Conservation (phyloP, 2,329 filamentous ascomycete genomes). For the Botrytis byssoidea region DNA sequence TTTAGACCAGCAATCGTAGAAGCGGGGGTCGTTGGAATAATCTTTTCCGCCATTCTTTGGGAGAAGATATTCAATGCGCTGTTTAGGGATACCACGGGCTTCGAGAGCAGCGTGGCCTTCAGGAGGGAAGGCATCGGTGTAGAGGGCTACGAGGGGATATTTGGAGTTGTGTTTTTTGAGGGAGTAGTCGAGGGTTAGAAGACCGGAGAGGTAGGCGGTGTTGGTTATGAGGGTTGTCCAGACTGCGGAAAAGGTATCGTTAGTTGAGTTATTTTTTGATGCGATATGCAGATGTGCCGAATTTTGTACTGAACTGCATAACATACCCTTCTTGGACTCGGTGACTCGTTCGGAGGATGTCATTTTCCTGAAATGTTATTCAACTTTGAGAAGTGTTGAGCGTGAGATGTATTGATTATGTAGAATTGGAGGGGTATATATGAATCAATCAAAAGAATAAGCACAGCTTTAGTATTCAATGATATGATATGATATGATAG, state of each 20-base stretch:
- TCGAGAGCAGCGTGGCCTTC: slow-evolving; percentile 68
- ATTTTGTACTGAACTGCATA: background rate
- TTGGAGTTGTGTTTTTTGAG: slow-evolving; percentile 62
- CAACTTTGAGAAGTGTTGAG: background rate
- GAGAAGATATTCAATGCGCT: slow-evolving; percentile 70
- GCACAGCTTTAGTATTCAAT: background rate
- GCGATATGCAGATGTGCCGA: background rate
- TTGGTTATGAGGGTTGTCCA: slow-evolving; percentile 90
- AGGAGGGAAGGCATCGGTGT: slow-evolving; percentile 72
- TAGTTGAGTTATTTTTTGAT: slow-evolving; percentile 16
- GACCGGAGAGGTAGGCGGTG: slow-evolving; percentile 74
- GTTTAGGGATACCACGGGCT: slow-evolving; percentile 65
- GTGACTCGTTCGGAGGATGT: slow-evolving; percentile 30
- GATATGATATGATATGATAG: background rate
- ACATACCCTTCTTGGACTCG: slow-evolving; percentile 36
- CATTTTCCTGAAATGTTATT: slow-evolving; percentile 17
- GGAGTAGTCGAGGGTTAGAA: slow-evolving; percentile 77
- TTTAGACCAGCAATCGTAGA: slow-evolving; percentile 90
- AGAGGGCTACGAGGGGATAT: slow-evolving; percentile 80
- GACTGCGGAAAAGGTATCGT: slow-evolving; percentile 52
- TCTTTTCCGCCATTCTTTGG: slow-evolving; percentile 60
- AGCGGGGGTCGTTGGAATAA: slow-evolving; percentile 75
- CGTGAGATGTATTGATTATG: background rate
- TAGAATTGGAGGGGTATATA: background rate
- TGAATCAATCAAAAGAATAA: background rate